Evolutionary conservation across 805 yeast genomes (phyloP).

Genomic region (Cyberlindnera mrakii): DNA sequence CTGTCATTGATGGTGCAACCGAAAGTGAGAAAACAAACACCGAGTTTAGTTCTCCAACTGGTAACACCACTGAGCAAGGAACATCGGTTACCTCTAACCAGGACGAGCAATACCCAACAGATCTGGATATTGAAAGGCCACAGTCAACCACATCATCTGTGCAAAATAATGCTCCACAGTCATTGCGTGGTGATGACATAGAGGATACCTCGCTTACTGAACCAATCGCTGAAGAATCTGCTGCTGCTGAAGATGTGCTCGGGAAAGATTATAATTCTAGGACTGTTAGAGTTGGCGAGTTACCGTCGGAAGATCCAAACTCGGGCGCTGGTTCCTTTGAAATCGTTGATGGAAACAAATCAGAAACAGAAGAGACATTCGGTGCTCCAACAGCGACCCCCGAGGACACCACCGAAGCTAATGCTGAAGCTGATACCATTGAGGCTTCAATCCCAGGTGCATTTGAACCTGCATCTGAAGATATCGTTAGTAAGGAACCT

Average conservation of each 20-base stretch:
- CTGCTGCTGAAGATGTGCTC: conserved; percentile 27
- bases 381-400: not conserved
- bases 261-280: conserved; percentile 20
- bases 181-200: conserved; percentile 70
- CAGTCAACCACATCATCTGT: conserved; percentile 86
- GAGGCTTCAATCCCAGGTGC: conserved; percentile 27
- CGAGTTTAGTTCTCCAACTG: conserved; percentile 19
- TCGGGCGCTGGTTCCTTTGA: conserved; percentile 24
- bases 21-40: conserved; percentile 28
- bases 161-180: conserved; percentile 85
- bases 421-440: conserved; percentile 13
- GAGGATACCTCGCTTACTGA: conserved; percentile 24
- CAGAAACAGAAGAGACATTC: conserved; percentile 14
- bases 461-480: conserved; percentile 9
- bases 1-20: conserved; percentile 18
- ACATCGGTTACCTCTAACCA: conserved; percentile 22
- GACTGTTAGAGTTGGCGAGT: conserved; percentile 4
- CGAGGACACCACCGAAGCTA: conserved; percentile 1
- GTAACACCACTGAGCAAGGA: conserved; percentile 21
- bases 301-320: conserved; percentile 14
- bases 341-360: conserved; percentile 16
- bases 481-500: not conserved
- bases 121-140: conserved; percentile 43
- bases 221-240: conserved; percentile 21
- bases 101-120: conserved; percentile 18